Evolutionary conservation across 169 alveolate species (phyloP), one percentile per base, ranked within the genome.

Genomic region (Eimeria acervulina): DNA sequence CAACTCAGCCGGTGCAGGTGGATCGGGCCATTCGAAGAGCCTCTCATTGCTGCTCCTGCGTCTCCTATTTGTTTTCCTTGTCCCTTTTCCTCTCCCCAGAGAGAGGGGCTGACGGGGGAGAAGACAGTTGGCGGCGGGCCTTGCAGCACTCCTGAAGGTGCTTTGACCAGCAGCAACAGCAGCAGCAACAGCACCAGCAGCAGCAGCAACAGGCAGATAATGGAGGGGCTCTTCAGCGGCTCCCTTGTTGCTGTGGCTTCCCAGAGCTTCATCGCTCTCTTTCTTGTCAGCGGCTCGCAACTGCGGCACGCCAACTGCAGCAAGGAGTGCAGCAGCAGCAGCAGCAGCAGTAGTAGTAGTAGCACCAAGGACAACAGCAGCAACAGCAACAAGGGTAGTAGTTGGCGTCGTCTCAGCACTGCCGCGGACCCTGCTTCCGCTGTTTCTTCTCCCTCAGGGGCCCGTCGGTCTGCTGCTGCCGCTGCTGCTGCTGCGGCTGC

Each of bases 231-330:
- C 52, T 84, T 84, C 92, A 84, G 92, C 42, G 92, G 92, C 55
- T 52, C 92, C 4, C 92, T 84, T 40, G 92, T 84, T 10, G 92
- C 92, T 26, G 92, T 84, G 59, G 92, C 92, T n/a, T 84, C 92
- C 78, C 72, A 55, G 21, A 40, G 92, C 31, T 84, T 52, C 55
- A 84, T 84, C 17, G 92, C 92, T n/a, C 0, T 84, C 52, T 84
- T 84, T 42, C 76, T 84, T 17, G 92, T 84, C 44, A 84, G 92
- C 78, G 92, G 92, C 4, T 84, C 92, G 38, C 76, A 28, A 2
- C 51, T 84, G 72, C 72, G 42, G 52, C 92, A 84, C 36, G 63
- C 70, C 26, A 36, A 21, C 51, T 28, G 78, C 78, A 55, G 19
- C 47, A 19, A 40, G 52, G n/a, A 7, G 19, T 1, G 70, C 78